Evolutionary conservation across 176 grass and related monocot species (phyloP).

Genomic region (Neostapfia colusana): DNA sequence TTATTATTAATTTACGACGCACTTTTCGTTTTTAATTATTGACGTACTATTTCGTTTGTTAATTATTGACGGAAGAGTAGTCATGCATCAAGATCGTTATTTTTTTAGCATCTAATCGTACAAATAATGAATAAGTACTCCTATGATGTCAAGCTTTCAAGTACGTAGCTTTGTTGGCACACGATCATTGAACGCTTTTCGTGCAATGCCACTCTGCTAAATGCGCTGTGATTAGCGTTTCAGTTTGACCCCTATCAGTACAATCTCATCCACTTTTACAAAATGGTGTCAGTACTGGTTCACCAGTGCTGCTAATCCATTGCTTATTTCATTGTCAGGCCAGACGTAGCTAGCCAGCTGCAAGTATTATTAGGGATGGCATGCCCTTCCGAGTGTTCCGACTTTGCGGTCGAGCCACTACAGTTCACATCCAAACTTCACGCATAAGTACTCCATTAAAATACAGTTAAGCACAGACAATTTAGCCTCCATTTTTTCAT

Average conservation of each 20-base stretch:
- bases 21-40: too few relatives aligned
- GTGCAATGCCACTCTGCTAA: not conserved
- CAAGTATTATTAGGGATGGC: slow-evolving; percentile 15
- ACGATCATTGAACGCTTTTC: not conserved
- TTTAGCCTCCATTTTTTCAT: not conserved
- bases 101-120: not conserved
- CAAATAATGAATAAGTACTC: not conserved
- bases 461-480: not conserved
- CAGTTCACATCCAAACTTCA: slow-evolving; percentile 37
- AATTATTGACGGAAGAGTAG: too few relatives aligned
- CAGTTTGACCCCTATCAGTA: not conserved
- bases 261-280: not conserved
- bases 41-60: too few relatives aligned
- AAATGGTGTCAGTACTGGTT: not conserved
- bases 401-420: slow-evolving; percentile 26
- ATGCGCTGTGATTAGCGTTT: not conserved
- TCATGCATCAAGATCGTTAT: too few relatives aligned
- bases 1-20: not conserved
- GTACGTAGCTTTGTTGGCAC: not conserved
- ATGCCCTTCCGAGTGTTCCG: slow-evolving; percentile 16
- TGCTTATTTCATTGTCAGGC: not conserved
- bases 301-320: not conserved
- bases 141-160: not conserved
- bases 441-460: not conserved
- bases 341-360: not conserved